Percentiles rank a stretch among this genome's conserved stretches.
Evolutionary conservation across 371 early-diverging fungal species (phyloP).

Genomic region (Furculomyces boomerangus): DNA sequence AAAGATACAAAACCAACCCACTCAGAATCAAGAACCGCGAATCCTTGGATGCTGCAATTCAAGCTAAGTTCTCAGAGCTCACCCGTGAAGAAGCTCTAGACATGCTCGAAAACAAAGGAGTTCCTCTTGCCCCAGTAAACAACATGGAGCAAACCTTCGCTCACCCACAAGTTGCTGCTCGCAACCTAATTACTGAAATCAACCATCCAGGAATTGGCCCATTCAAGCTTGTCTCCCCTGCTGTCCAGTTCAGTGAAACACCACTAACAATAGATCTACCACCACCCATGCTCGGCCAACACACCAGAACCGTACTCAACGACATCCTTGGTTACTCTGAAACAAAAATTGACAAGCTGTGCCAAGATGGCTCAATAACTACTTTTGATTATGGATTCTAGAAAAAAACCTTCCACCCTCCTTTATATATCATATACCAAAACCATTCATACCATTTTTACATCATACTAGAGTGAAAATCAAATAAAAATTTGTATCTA

Average conservation of each 20-base stretch:
- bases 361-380: constrained; percentile 6
- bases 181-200: constrained; percentile 57
- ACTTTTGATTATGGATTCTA: constrained; percentile 8
- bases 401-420: too few relatives aligned
- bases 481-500: too few relatives aligned
- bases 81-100: constrained; percentile 41
- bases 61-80: constrained; percentile 27
- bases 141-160: constrained; percentile 65
- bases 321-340: constrained; percentile 34
- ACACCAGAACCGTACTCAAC: constrained; percentile 56
- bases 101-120: constrained; percentile 41
- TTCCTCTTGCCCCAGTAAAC: constrained; percentile 77
- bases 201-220: constrained; percentile 64
- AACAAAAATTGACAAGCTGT: constrained; percentile 20
- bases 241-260: constrained; percentile 60
- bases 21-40: constrained; percentile 54
- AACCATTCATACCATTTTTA: too few relatives aligned
- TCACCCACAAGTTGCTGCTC: constrained; percentile 68
- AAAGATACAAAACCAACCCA: constrained; percentile 39
- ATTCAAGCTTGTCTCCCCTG: constrained; percentile 53
- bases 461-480: too few relatives aligned
- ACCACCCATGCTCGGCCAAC: constrained; percentile 77
- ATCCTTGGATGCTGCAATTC: constrained; percentile 34
- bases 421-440: too few relatives aligned
- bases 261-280: constrained; percentile 48